Evolutionary conservation across 176 grass and related monocot species (phyloP), one percentile per base, ranked within the genome.

Genomic region (Typha latifolia): DNA sequence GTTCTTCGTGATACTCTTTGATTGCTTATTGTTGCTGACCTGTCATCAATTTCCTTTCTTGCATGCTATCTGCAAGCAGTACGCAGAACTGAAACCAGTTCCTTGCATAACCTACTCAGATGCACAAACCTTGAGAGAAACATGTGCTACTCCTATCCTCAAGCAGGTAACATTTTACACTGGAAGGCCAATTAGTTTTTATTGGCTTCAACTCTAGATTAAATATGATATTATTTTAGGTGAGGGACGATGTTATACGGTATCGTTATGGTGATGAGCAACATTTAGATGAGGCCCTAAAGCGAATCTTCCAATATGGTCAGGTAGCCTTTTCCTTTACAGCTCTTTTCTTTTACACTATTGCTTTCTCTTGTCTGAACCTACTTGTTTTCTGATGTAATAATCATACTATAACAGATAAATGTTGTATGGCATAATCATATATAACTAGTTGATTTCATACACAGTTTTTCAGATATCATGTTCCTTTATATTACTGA

Each of bases 201-300:
- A 43, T 43, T 43, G 37, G 37, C 12, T 37, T 11, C 53, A 57
- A 20, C 53, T 57, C 7, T 57, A 21, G 53, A 59, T n/a, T 59
- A 21, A 10, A 4, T 68, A 49, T 26, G 31, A 64, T 64, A 65
- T 72, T 72, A 21, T 62, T 64, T 49, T 74, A 96, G 91, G 91
- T 96, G 59, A 85, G 91, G 71, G 84, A 62, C 81, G 91, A 96
- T 88, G 91, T 96, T 78, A 96, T 75, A 32, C 84, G 91, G 49
- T 96, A 72, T 75, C 79, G 91, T 59, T 96, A 96, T 52, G 87
- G 91, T 88, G 91, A 96, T 74, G 91, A 96, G 55, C 91, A 96
- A 63, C 87, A 96, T 55, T 71, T 91, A 68, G 91, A 96, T 18
- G 91, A 96, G 79, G 91, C 87, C 3, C 62, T 96, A 51, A 87